Conservation (phyloP, 768 basidiomycete genomes). For the Candolleomyces aberdarensis region DNA sequence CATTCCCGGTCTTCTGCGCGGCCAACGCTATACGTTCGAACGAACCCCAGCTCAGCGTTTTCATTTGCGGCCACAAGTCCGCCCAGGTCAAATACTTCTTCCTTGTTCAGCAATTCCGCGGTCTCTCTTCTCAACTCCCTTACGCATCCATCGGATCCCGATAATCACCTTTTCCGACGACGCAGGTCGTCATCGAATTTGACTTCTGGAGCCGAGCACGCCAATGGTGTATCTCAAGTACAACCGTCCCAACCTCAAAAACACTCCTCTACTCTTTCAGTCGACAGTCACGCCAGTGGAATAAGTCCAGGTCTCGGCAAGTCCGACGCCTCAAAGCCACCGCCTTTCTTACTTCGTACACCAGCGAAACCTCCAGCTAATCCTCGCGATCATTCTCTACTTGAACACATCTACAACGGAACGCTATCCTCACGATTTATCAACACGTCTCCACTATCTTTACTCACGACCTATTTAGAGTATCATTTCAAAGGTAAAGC, state of each 20-base stretch:
- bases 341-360: conserved; percentile 32
- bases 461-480: conserved; percentile 55
- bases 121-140: conserved; percentile 25
- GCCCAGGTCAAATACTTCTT: conserved; percentile 5
- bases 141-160: conserved; percentile 7
- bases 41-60: conserved; percentile 1
- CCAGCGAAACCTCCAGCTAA: conserved; percentile 43
- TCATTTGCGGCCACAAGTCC: conserved; percentile 2
- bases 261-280: neutral
- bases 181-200: conserved; percentile 12
- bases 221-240: neutral
- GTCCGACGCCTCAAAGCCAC: conserved; percentile 3
- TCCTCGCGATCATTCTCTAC: conserved; percentile 63
- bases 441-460: conserved; percentile 59
- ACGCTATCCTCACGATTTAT: conserved; percentile 70
- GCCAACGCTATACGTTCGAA: conserved; percentile 18
- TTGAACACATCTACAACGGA: conserved; percentile 63
- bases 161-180: conserved; percentile 7
- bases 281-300: neutral
- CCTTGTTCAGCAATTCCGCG: conserved; percentile 19
- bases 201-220: neutral
- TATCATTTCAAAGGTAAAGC: conserved; percentile 59
- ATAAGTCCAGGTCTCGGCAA: neutral
- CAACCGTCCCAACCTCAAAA: neutral
- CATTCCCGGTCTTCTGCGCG: conserved; percentile 17